Evolutionary conservation across 2,329 filamentous ascomycete genomes (phyloP).

Genomic region (Exserohilum rostratum): DNA sequence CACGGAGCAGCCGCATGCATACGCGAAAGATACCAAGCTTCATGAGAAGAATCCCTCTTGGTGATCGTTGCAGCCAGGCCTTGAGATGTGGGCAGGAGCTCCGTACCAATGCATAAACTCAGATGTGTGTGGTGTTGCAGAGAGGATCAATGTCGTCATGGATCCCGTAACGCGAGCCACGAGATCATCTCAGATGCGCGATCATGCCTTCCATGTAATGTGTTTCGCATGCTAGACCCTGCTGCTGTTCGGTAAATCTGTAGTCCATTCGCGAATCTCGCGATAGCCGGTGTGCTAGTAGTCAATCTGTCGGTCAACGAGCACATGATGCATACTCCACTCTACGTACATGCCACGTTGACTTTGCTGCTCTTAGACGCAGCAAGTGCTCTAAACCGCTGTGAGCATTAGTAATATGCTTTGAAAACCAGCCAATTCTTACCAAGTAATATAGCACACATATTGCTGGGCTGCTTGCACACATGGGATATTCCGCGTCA

Average conservation of each 20-base stretch:
- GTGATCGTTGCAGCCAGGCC: neutral
- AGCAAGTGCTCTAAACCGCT: neutral
- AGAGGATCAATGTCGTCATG: constrained; percentile 10
- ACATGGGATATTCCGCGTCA: neutral
- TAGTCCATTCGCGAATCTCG: constrained; percentile 1
- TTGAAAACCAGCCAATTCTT: neutral
- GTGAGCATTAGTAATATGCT: neutral
- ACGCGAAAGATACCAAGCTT: neutral
- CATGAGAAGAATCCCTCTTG: neutral
- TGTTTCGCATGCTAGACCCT: constrained; percentile 9
- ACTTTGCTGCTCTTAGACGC: neutral
- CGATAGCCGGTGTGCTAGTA: constrained; percentile 7
- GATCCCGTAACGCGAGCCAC: constrained; percentile 1
- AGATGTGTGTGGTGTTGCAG: neutral
- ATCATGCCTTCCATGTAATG: constrained; percentile 4
- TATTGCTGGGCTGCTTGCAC: neutral
- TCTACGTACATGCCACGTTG: neutral
- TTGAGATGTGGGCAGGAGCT: neutral
- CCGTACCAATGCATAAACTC: neutral
- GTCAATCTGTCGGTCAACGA: neutral
- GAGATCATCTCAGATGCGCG: constrained; percentile 4
- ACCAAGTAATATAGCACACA: neutral
- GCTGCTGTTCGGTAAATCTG: neutral
- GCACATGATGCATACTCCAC: neutral
- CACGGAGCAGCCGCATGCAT: neutral